Conservation (phyloP, 2,329 filamentous ascomycete genomes). For the Cryphonectria japonica region DNA sequence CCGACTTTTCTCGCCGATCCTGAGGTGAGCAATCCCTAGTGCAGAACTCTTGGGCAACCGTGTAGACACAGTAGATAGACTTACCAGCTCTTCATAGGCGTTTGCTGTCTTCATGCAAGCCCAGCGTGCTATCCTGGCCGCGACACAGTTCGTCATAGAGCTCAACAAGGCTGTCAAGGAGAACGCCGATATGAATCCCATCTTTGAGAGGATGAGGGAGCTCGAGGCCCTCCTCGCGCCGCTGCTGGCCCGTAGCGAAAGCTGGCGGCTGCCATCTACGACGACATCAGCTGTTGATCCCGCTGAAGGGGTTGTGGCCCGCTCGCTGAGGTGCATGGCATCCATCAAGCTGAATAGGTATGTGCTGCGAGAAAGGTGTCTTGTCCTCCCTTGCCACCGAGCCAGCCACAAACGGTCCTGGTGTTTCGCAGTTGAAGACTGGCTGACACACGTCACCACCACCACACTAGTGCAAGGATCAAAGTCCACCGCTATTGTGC, state of each 20-base stretch:
- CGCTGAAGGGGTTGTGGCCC: slow-evolving; percentile 46
- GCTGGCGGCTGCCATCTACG: slow-evolving; percentile 40
- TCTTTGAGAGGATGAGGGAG: slow-evolving; percentile 47
- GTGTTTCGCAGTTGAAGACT: not conserved
- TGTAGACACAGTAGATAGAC: not conserved
- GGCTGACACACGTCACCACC: slow-evolving; percentile 12
- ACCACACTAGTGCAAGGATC: slow-evolving; percentile 47
- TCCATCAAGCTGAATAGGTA: slow-evolving; percentile 56
- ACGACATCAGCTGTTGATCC: slow-evolving; percentile 42
- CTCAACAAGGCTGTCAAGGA: slow-evolving; percentile 47
- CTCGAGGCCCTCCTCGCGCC: slow-evolving; percentile 45
- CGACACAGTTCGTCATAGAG: slow-evolving; percentile 53
- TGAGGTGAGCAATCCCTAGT: slow-evolving; percentile 38
- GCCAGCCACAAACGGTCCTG: not conserved
- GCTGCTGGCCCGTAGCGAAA: slow-evolving; percentile 42
- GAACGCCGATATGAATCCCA: slow-evolving; percentile 43
- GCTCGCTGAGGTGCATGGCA: slow-evolving; percentile 50
- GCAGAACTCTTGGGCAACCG: not conserved
- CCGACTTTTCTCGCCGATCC: slow-evolving; percentile 47
- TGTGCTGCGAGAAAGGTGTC: slow-evolving; percentile 3
- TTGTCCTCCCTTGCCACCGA: not conserved
- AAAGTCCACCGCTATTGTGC: slow-evolving; percentile 57
- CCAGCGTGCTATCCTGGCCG: slow-evolving; percentile 51
- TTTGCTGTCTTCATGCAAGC: slow-evolving; percentile 50
- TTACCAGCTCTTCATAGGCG: slow-evolving; percentile 37